Conservation (phyloP, 495 filamentous ascomycete species). For the Podospora australis region DNA sequence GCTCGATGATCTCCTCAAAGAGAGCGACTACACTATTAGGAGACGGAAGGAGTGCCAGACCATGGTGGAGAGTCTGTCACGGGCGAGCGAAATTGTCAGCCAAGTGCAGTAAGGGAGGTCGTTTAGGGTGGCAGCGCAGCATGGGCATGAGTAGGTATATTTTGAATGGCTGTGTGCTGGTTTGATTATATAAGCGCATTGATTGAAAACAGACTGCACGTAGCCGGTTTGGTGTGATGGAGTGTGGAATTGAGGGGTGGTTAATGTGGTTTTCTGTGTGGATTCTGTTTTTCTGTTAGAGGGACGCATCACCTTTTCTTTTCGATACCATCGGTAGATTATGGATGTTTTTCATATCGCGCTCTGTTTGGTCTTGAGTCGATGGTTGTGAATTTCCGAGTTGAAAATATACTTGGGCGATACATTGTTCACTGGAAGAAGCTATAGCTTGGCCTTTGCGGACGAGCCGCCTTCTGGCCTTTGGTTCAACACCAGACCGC, state of each 20-base stretch:
- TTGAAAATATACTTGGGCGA: too few species aligned
- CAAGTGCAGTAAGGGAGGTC: conserved; percentile 79
- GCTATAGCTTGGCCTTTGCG: too few species aligned
- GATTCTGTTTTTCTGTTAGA: conserved; percentile 4
- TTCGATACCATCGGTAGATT: conserved; percentile 25
- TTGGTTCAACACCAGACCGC: conserved; percentile 51
- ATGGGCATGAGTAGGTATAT: too few species aligned
- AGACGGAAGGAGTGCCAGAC: conserved; percentile 97
- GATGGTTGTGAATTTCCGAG: too few species aligned
- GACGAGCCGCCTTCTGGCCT: too few species aligned
- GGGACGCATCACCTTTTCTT: conserved; percentile 8
- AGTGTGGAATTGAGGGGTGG: not conserved
- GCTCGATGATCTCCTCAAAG: conserved; percentile 90
- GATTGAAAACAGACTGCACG: too few species aligned
- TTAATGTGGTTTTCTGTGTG: not conserved
- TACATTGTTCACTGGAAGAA: too few species aligned
- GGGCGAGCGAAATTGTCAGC: conserved; percentile 92
- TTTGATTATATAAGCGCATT: not conserved
- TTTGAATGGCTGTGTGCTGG: too few species aligned
- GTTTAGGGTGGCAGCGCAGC: too few species aligned
- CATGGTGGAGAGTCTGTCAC: conserved; percentile 89
- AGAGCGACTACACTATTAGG: conserved; percentile 93
- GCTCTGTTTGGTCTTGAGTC: too few species aligned
- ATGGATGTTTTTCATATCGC: conserved; percentile 13
- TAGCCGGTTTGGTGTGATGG: not conserved